Conservation (phyloP, 805 yeast genomes). For the Kockiozyma suomiensis region DNA sequence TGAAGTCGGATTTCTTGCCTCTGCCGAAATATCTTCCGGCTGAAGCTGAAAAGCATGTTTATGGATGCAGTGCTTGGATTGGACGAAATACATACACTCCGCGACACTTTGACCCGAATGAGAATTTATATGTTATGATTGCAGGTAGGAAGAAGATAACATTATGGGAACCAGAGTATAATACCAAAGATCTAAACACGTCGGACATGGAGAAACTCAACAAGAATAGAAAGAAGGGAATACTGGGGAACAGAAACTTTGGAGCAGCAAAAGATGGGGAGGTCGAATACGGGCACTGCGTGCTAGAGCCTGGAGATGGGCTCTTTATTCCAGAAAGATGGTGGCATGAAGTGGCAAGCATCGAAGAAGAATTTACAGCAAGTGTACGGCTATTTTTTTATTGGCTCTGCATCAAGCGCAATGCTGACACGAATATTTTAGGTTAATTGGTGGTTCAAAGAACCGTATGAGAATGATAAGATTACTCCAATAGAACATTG, state of each 20-base stretch:
- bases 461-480: background rate
- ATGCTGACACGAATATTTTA: background rate
- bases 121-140: conserved; percentile 32
- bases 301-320: conserved; percentile 32
- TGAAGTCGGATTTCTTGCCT: conserved; percentile 24
- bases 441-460: conserved; percentile 36
- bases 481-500: too few relatives aligned
- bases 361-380: conserved; percentile 17
- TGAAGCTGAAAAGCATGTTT: background rate
- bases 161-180: conserved; percentile 25
- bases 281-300: conserved; percentile 9
- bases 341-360: conserved; percentile 34
- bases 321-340: conserved; percentile 31
- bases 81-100: conserved; percentile 32
- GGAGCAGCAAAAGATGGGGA: conserved; percentile 9
- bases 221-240: conserved; percentile 4
- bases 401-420: background rate
- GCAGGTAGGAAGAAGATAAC: conserved; percentile 25
- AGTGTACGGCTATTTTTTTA: conserved; percentile 18
- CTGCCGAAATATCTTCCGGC: conserved; percentile 11
- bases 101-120: conserved; percentile 33
- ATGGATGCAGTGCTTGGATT: conserved; percentile 31
- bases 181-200: background rate
- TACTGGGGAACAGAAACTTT: conserved; percentile 21
- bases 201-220: conserved; percentile 8